Evolutionary conservation across 2,329 filamentous ascomycete genomes (phyloP).

Genomic region (Clarireedia homoeocarpa): DNA sequence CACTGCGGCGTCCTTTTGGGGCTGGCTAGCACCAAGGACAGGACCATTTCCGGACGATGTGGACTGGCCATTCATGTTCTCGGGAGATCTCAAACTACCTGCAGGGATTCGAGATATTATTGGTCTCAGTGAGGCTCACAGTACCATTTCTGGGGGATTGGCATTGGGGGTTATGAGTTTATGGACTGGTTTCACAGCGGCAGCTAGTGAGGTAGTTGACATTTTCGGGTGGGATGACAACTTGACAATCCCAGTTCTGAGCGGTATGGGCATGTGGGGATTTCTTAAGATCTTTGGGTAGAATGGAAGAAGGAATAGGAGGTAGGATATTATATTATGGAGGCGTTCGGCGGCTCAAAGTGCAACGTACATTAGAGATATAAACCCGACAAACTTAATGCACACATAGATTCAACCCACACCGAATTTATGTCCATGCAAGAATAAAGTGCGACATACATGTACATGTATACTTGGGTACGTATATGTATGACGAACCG

Average conservation of each 20-base stretch:
- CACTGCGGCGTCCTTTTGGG: conserved; percentile 83
- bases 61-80: conserved; percentile 69
- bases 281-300: conserved; percentile 80
- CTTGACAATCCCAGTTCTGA: conserved; percentile 88
- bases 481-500: conserved; percentile 1
- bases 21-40: conserved; percentile 64
- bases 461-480: neutral
- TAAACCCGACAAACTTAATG: conserved; percentile 1
- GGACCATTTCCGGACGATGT: conserved; percentile 64
- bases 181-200: conserved; percentile 82
- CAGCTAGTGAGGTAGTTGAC: conserved; percentile 83
- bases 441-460: neutral
- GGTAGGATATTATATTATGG: neutral
- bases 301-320: conserved; percentile 10
- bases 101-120: conserved; percentile 47
- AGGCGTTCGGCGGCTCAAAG: conserved; percentile 5
- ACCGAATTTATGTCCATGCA: conserved; percentile 8
- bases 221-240: conserved; percentile 96
- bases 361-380: conserved; percentile 1
- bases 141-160: conserved; percentile 58
- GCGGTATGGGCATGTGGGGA: conserved; percentile 79
- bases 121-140: conserved; percentile 50
- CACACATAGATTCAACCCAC: conserved; percentile 4
- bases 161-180: conserved; percentile 77
- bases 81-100: conserved; percentile 67